Base-by-base conservation (phyloP, 1,284 basidiomycete species). In the Moniliophthora roreri region DNA sequence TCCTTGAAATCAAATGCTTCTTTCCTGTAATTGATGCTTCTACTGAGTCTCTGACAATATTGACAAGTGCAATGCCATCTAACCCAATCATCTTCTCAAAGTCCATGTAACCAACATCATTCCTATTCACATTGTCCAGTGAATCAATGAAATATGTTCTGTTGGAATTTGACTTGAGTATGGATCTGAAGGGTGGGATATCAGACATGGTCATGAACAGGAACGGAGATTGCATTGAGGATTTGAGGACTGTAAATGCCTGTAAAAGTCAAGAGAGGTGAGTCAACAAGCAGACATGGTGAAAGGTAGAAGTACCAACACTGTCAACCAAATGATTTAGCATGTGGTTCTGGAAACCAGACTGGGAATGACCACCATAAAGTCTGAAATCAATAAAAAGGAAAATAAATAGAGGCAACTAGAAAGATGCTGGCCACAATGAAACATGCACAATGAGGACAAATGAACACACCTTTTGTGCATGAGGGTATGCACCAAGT, bases 71-170 rank as follows among this genome's bases (percentile, higher is more conserved):
- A 58, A 99, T 96, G 0, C 96, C 96, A 69, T 99, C 95, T 47
- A 99, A 71, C 1, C 94, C 95, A 55, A 91, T 85, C 82, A 98
- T 91, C 79, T 98, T 99, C 75, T 99, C 96, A 63, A 99, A 99
- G 69, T 99, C 97, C 44, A 95, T 96, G 62, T 83, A 98, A 13
- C 97, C 96, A 0, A 75, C 68, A 0, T 82, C 74, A 67, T 99
- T 89, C 23, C 96, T 84, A 70, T 99, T 99, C 55, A 94, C 96
- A 62, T 93, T 81, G 61, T 93, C 89, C 46, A 91, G 66, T 0
- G 94, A 92, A 15, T 95, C 69, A 23, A 91, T 85, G 67, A 93
- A 99, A 75, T 98, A 98, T 0, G 97, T 99, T 34, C 96, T 97
- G 65, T 99, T 99, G 40, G 91, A 97, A 72, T 99, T 98, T 44